These are phyloP conservation scores for Colletotrichum scovillei DNA, from an alignment of 2,329 filamentous ascomycete genomes.

Conservation along the genomic window DNA sequence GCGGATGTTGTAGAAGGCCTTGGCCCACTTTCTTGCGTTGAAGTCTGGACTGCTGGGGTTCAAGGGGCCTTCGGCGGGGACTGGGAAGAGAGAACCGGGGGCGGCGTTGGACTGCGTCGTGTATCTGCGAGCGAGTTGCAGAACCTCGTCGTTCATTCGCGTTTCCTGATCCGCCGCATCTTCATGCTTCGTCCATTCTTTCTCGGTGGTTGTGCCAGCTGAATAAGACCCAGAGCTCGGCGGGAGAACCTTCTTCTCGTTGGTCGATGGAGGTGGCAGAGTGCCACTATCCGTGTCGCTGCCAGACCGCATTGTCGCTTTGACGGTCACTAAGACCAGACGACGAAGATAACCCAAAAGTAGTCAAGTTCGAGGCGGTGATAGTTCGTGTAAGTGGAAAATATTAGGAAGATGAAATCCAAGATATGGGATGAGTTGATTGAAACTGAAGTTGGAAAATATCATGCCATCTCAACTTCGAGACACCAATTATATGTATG, in stretches of 20 bases:
- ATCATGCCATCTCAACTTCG: not conserved
- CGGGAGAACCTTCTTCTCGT: not conserved
- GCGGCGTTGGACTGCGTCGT: constrained; percentile 39
- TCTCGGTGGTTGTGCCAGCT: not conserved
- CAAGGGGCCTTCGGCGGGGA: constrained; percentile 42
- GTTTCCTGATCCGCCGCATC: not conserved
- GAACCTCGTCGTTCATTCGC: constrained; percentile 35
- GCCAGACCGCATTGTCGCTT: not conserved
- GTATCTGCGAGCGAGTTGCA: constrained; percentile 43
- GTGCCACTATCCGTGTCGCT: constrained; percentile 4
- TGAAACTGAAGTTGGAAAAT: not conserved
- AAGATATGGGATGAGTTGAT: not conserved
- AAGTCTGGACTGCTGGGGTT: constrained; percentile 54
- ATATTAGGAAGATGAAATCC: too few species aligned
- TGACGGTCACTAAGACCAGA: not conserved
- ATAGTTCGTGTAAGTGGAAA: not conserved
- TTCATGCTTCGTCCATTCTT: constrained; percentile 14
- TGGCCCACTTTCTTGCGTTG: constrained; percentile 56
- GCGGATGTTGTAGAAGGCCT: constrained; percentile 46
- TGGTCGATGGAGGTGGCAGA: not conserved
- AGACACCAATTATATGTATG: not conserved
- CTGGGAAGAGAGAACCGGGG: constrained; percentile 42
- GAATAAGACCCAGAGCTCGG: not conserved
- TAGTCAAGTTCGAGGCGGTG: not conserved
- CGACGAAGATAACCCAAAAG: not conserved